Evolutionary conservation across 805 yeast species (phyloP).

Genomic region (Ogataea trehaloabstinens): DNA sequence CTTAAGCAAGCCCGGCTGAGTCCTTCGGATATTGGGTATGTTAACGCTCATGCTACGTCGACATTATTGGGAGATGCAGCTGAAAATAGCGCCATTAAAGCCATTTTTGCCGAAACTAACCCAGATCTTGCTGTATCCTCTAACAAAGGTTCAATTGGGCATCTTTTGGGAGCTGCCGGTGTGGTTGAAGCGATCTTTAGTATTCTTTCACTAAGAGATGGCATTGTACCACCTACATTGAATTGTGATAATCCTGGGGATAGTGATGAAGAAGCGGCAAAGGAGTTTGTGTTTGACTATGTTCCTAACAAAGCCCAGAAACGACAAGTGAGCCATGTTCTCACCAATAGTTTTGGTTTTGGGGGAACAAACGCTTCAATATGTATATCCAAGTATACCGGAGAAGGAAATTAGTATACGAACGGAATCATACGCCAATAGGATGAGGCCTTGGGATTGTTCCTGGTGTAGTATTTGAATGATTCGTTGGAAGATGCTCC

Average conservation of each 20-base stretch:
- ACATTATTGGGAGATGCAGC: constrained; percentile 87
- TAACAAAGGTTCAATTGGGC: constrained; percentile 92
- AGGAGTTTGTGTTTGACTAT: constrained; percentile 52
- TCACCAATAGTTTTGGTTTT: constrained; percentile 93
- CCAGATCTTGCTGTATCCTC: constrained; percentile 60
- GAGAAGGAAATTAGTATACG: constrained; percentile 16
- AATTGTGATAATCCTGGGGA: constrained; percentile 60
- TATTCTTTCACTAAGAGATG: constrained; percentile 56
- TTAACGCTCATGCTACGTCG: constrained; percentile 97
- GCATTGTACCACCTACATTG: constrained; percentile 73
- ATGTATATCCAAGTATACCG: constrained; percentile 40
- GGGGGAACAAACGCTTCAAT: constrained; percentile 93
- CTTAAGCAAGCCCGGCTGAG: constrained; percentile 47
- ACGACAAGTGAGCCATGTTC: constrained; percentile 48
- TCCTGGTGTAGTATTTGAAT: constrained; percentile 40
- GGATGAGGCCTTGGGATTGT: constrained; percentile 13
- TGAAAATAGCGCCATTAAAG: constrained; percentile 71
- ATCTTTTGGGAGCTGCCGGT: constrained; percentile 94
- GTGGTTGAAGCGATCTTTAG: constrained; percentile 88
- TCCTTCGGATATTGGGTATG: constrained; percentile 58
- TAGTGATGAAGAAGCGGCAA: constrained; percentile 42
- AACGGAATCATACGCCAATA: constrained; percentile 30
- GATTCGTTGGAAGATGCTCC: constrained; percentile 55
- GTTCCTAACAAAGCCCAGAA: constrained; percentile 46
- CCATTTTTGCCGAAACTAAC: constrained; percentile 43